A percentile compares a stretch with the other conserved stretches of the same genome.
These are phyloP conservation scores for Chaetomium cochliodes DNA, from an alignment of 495 filamentous ascomycete species.

Conservation along the genomic window DNA sequence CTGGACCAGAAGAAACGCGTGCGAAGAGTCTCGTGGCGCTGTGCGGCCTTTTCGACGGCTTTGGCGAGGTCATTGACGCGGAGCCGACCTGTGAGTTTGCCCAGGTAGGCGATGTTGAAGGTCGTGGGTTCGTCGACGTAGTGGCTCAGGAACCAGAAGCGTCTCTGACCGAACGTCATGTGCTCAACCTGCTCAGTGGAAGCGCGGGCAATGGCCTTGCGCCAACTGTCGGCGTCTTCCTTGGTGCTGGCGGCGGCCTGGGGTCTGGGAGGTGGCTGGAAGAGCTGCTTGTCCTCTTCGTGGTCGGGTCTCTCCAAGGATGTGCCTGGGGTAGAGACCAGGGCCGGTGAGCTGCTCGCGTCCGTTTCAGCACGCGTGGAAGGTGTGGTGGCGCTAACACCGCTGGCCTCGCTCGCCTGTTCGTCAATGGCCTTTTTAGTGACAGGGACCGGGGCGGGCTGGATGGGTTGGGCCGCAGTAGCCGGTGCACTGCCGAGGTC, in stretches of 20 bases:
- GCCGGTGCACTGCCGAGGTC: background rate
- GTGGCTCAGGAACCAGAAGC: slow-evolving; percentile 48
- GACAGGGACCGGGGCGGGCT: background rate
- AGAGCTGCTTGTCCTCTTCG: slow-evolving; percentile 2
- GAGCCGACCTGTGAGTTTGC: slow-evolving; percentile 32
- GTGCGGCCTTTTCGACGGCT: slow-evolving; percentile 35
- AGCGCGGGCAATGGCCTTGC: background rate
- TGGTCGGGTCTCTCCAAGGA: background rate
- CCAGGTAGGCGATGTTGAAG: slow-evolving; percentile 37
- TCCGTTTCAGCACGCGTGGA: background rate
- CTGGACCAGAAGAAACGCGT: slow-evolving; percentile 31
- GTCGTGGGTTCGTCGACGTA: slow-evolving; percentile 38
- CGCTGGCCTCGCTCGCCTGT: background rate
- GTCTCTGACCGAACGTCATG: slow-evolving; percentile 41
- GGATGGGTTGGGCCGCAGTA: background rate
- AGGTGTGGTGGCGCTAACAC: background rate
- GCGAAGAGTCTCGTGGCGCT: slow-evolving; percentile 47
- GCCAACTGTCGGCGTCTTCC: background rate
- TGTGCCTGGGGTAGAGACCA: background rate
- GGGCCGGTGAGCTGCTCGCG: background rate
- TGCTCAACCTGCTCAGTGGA: slow-evolving; percentile 11
- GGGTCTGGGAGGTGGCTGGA: background rate
- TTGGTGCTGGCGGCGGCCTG: background rate
- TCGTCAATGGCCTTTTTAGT: background rate
- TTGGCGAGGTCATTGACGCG: slow-evolving; percentile 28